phyloP scores from a whole-genome alignment of 257 asterid genomes.

The Solanum rostratum region DNA sequence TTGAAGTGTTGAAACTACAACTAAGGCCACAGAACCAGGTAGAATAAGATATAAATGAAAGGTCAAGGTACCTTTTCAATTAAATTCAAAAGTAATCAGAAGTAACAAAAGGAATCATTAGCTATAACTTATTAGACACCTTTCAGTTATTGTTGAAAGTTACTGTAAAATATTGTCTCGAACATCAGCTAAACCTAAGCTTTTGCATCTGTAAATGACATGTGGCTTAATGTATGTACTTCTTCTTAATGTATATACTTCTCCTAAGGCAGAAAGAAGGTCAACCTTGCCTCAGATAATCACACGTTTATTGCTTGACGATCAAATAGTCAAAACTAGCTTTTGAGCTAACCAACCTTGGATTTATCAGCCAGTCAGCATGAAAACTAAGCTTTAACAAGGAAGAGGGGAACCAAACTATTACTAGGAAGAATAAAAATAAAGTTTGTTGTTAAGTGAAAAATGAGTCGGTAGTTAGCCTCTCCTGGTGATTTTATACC shows the following conservation, averaged over 20 bases:
- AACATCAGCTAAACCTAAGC: background rate
- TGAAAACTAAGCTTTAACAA: background rate
- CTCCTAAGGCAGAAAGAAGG: background rate
- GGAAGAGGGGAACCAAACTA: background rate
- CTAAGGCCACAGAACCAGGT: background rate
- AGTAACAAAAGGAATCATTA: background rate
- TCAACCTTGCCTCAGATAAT: background rate
- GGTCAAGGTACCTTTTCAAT: background rate
- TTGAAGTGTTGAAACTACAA: background rate
- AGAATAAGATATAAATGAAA: background rate
- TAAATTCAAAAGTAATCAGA: background rate
- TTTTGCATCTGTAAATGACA: background rate
- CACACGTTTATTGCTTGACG: background rate
- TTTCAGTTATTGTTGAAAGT: background rate
- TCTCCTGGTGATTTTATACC: background rate
- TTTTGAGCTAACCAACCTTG: background rate
- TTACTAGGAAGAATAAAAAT: background rate
- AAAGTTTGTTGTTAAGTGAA: background rate
- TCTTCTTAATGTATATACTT: background rate
- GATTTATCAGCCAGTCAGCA: background rate
- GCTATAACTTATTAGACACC: background rate
- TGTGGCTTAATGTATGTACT: background rate
- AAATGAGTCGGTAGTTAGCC: background rate
- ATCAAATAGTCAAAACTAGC: background rate
- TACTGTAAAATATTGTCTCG: background rate